These are phyloP conservation scores for Epicoccum nigrum DNA, from an alignment of 2,329 filamentous ascomycete species.

Conservation along the genomic window DNA sequence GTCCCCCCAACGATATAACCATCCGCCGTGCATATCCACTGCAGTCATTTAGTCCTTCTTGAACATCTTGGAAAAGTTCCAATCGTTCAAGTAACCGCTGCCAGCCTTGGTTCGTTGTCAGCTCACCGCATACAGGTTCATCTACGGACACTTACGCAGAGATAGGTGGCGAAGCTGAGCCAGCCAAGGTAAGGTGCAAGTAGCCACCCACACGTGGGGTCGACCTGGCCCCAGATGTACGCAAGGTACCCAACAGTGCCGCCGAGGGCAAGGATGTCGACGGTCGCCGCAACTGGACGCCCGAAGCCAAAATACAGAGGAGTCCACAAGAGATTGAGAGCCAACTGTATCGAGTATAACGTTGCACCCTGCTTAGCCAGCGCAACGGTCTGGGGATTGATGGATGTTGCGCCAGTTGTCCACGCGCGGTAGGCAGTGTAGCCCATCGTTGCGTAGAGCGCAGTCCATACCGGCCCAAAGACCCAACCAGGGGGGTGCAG, in stretches of 20 bases:
- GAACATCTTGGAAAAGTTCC: constrained; percentile 43
- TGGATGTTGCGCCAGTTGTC: constrained; percentile 65
- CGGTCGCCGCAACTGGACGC: constrained; percentile 73
- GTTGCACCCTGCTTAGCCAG: constrained; percentile 72
- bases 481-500: constrained; percentile 62
- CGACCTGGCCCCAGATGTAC: constrained; percentile 76
- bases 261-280: constrained; percentile 76
- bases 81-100: constrained; percentile 49
- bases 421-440: constrained; percentile 85
- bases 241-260: constrained; percentile 72
- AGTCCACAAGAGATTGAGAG: constrained; percentile 87
- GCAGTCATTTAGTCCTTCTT: constrained; percentile 29
- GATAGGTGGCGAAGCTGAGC: constrained; percentile 86
- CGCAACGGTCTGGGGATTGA: constrained; percentile 54
- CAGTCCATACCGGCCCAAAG: constrained; percentile 65
- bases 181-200: constrained; percentile 84
- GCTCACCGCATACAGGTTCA: not conserved
- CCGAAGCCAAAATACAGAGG: constrained; percentile 87
- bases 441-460: constrained; percentile 75
- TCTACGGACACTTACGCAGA: constrained; percentile 61
- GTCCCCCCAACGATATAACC: too few species aligned
- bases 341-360: constrained; percentile 85
- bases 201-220: constrained; percentile 73
- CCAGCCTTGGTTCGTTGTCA: constrained; percentile 37
- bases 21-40: not conserved